Conservation (phyloP, 2,329 filamentous ascomycete genomes). For the Gliomastix tumulicola region DNA sequence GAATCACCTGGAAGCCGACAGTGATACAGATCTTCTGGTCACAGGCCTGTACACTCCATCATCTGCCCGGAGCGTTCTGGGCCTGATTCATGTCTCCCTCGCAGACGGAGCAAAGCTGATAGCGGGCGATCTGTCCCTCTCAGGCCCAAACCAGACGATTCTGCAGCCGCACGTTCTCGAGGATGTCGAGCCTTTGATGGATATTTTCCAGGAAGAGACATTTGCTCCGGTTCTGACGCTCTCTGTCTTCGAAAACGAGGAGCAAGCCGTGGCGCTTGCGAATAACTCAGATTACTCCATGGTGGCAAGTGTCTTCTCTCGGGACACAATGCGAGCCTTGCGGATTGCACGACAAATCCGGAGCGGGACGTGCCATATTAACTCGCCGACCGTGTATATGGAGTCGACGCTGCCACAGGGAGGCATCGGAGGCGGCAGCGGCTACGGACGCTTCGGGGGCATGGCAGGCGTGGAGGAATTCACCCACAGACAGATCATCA, state of each 20-base stretch:
- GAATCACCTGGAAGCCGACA: background rate
- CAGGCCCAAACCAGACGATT: slow-evolving; percentile 29
- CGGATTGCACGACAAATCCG: slow-evolving; percentile 47
- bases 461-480: slow-evolving; percentile 25
- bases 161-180: slow-evolving; percentile 54
- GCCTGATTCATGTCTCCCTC: slow-evolving; percentile 46
- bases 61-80: slow-evolving; percentile 11
- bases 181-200: slow-evolving; percentile 57
- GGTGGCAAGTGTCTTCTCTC: slow-evolving; percentile 56
- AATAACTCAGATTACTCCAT: slow-evolving; percentile 68
- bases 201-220: slow-evolving; percentile 57
- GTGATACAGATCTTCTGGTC: background rate
- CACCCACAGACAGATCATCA: slow-evolving; percentile 26
- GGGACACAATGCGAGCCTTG: slow-evolving; percentile 46
- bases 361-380: slow-evolving; percentile 41
- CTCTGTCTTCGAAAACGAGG: slow-evolving; percentile 49
- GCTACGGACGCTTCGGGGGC: slow-evolving; percentile 32
- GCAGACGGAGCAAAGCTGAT: slow-evolving; percentile 51
- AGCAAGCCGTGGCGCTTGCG: slow-evolving; percentile 57
- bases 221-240: slow-evolving; percentile 61
- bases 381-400: slow-evolving; percentile 34
- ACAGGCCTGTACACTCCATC: slow-evolving; percentile 8
- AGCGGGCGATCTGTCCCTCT: slow-evolving; percentile 32
- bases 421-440: slow-evolving; percentile 30
- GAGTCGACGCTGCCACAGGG: slow-evolving; percentile 33